Base-by-base conservation (phyloP, 768 basidiomycete genomes). In the Panellus pusillus region DNA sequence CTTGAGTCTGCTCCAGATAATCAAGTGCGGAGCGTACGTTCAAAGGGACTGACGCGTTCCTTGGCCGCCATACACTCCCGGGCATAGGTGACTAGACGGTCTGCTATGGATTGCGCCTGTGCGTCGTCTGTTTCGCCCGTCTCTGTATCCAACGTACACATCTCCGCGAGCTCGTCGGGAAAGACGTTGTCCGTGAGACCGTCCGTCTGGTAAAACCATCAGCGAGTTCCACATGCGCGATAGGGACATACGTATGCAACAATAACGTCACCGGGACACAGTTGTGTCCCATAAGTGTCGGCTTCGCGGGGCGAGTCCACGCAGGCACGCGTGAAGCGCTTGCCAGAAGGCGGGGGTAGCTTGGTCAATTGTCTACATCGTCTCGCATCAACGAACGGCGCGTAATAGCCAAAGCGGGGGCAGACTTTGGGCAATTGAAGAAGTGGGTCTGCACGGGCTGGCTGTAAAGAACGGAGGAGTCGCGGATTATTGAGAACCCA, bases 21-120 rank as follows among this genome's bases (percentile, higher is more conserved):
- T 29, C 17, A n/a, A 17, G 32, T 27, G 39, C 24, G 32, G 28
- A 4, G 62, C 75, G 63, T 62, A 70, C 78, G 72, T 64, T 79
- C 74, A 51, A 83, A 83, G 2, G 81, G 81, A 57, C 78, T 79
- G 18, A 70, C 68, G 44, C 78, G 70, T 57, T 68, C 72, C 40
- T 68, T 72, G 54, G 78, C 76, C 43, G 63, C 65, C 81, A 83
- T 83, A 60, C 79, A 82, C 31, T 64, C 61, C 43, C 66, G 68
- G 6, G 81, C 77, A 39, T 81, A 79, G 24, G 79, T 71, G 6
- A 83, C 73, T n/a, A 80, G 69, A 14, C 77, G 73, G 48, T 83
- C 77, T 11, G 81, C 78, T 63, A 83, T 77, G 11, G 71, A 68
- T 57, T 83, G 77, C 14, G 73, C 80, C 53, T 76, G 77, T n/a